These are phyloP conservation scores for Rhizodiscina lignyota DNA, from an alignment of 495 filamentous ascomycete species.

Conservation along the genomic window DNA sequence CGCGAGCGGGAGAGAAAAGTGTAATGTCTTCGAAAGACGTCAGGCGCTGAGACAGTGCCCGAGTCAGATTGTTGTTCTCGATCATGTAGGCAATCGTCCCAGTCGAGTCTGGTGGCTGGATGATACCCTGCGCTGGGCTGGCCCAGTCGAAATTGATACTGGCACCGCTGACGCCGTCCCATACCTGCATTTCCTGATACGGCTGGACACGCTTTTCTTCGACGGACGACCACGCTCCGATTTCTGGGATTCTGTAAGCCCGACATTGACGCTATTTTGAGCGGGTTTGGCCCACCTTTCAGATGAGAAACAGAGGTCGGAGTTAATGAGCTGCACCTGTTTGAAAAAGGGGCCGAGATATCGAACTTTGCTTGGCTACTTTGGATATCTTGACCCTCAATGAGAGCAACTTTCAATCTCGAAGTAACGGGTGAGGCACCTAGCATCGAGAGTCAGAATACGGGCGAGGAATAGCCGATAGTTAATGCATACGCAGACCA, in stretches of 20 bases:
- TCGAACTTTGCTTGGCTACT: slow-evolving; percentile 14
- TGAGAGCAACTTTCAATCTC: slow-evolving; percentile 65
- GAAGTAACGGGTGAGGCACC: slow-evolving; percentile 56
- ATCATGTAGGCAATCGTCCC: slow-evolving; percentile 83
- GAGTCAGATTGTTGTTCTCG: slow-evolving; percentile 80
- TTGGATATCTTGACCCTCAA: slow-evolving; percentile 72
- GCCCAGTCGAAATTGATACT: slow-evolving; percentile 83
- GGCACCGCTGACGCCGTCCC: slow-evolving; percentile 82
- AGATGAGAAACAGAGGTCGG: slow-evolving; percentile 48
- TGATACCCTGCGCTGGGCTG: too few relatives aligned
- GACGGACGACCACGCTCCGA: slow-evolving; percentile 77
- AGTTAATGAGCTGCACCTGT: slow-evolving; percentile 87
- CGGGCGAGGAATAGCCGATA: not conserved
- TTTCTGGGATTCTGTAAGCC: too few relatives aligned
- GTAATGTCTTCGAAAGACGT: slow-evolving; percentile 48
- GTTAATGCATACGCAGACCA: slow-evolving; percentile 51
- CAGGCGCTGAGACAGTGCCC: slow-evolving; percentile 53
- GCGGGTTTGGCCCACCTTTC: too few relatives aligned
- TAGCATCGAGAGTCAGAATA: too few relatives aligned
- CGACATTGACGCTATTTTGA: not conserved
- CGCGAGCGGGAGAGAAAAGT: slow-evolving; percentile 56
- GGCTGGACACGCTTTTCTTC: slow-evolving; percentile 53
- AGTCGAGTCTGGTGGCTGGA: slow-evolving; percentile 15
- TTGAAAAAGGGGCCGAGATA: too few relatives aligned
- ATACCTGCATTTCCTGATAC: slow-evolving; percentile 89